Conservation (phyloP, 2,329 filamentous ascomycete species). For the Thelonectria rubi region DNA sequence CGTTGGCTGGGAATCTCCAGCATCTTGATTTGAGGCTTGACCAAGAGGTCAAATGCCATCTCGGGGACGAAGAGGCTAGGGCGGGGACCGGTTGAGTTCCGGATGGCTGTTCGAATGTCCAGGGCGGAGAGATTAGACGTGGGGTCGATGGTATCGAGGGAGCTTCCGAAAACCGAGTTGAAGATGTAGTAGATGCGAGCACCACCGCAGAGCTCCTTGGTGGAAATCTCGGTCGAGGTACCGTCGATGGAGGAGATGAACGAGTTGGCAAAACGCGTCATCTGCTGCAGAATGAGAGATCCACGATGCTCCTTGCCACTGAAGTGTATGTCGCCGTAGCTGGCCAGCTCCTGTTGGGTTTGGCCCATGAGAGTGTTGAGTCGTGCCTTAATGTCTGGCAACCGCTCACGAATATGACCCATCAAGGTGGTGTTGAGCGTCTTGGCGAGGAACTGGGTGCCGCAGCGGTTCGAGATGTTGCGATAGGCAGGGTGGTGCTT, state of each 20-base stretch:
- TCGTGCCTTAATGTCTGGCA: conserved; percentile 97
- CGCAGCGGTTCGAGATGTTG: conserved; percentile 93
- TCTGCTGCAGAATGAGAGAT: conserved; percentile 92
- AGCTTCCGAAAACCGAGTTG: conserved; percentile 98
- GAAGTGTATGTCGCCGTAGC: conserved; percentile 97
- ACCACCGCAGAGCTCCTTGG: conserved; percentile 94
- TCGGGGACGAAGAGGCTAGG: conserved; percentile 97
- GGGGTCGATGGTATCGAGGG: conserved; percentile 93
- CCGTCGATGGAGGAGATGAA: conserved; percentile 99
- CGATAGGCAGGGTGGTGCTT: conserved; percentile 95
- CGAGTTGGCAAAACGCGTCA: conserved; percentile 97
- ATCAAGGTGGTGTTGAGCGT: conserved; percentile 95
- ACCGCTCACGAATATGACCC: conserved; percentile 91
- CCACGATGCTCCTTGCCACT: conserved; percentile 96
- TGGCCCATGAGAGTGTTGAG: conserved; percentile 99
- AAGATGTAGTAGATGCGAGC: conserved; percentile 99
- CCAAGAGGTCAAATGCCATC: conserved; percentile 94
- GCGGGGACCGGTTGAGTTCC: conserved; percentile 95
- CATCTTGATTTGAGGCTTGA: conserved; percentile 98
- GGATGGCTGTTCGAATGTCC: conserved; percentile 95
- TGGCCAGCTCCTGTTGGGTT: conserved; percentile 96
- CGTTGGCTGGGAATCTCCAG: conserved; percentile 94
- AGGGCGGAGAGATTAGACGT: conserved; percentile 93
- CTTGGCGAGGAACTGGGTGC: conserved; percentile 93
- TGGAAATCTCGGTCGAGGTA: conserved; percentile 98